phyloP scores from a whole-genome alignment of 192 early-diverging fungal species.

The Piromyces sp. region DNA sequence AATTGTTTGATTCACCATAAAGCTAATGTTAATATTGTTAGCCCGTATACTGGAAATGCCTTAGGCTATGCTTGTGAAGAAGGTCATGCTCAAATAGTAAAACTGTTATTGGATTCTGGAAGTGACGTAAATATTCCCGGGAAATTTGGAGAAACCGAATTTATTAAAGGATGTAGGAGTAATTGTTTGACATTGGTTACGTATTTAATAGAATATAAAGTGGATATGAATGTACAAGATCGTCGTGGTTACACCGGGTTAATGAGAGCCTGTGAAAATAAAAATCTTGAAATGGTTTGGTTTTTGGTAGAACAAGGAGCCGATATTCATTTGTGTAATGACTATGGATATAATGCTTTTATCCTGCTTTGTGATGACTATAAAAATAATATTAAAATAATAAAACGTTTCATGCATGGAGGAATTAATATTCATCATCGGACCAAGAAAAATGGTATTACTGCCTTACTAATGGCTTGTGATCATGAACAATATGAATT shows the following conservation, averaged over 20 bases:
- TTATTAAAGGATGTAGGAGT: background rate
- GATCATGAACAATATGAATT: background rate
- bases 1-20: background rate
- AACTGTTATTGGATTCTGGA: too few species aligned
- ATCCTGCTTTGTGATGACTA: too few species aligned
- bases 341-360: too few species aligned
- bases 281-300: background rate
- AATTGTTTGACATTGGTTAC: background rate
- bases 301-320: background rate
- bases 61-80: too few species aligned
- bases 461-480: background rate
- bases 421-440: too few species aligned
- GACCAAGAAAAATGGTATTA: background rate
- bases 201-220: background rate
- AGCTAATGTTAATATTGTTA: background rate
- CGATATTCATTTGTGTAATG: background rate
- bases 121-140: too few species aligned
- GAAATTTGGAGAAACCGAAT: background rate
- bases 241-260: background rate
- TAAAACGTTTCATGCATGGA: too few species aligned
- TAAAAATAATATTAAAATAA: too few species aligned
- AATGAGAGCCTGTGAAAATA: background rate
- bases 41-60: too few species aligned
- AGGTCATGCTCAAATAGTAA: too few species aligned
- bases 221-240: background rate